Evolutionary conservation across 192 early-diverging fungal genomes (phyloP).

Genomic region (Coemansia sp.): DNA sequence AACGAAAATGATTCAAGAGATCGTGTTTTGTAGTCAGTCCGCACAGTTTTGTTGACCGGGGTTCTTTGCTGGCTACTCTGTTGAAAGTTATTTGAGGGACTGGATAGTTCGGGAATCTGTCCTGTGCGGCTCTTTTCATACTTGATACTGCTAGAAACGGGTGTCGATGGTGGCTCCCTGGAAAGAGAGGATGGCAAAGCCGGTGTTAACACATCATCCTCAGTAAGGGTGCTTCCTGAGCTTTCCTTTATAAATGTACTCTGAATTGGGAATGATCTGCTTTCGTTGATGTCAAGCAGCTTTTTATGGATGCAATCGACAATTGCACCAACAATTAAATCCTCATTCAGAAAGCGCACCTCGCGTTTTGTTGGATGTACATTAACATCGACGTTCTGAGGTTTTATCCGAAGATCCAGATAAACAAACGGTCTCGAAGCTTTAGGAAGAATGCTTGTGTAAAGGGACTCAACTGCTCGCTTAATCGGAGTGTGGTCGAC

Average conservation of each 20-base stretch:
- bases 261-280: conserved; percentile 75
- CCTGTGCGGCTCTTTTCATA: neutral
- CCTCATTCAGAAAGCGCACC: conserved; percentile 92
- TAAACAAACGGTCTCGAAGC: conserved; percentile 88
- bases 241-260: conserved; percentile 13
- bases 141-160: neutral
- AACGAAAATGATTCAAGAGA: conserved; percentile 69
- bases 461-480: conserved; percentile 79
- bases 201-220: neutral
- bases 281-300: conserved; percentile 69
- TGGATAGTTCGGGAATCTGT: conserved; percentile 4
- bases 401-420: conserved; percentile 82
- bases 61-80: conserved; percentile 33
- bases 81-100: conserved; percentile 5
- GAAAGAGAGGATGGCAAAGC: neutral
- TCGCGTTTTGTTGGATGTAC: conserved; percentile 97
- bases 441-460: conserved; percentile 79
- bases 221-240: neutral
- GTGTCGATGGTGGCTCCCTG: neutral
- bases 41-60: conserved; percentile 77
- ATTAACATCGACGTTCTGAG: conserved; percentile 93
- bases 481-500: conserved; percentile 86
- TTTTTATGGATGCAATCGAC: conserved; percentile 68
- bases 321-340: conserved; percentile 71
- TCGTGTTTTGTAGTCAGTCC: conserved; percentile 79